Base-by-base conservation (phyloP, 768 basidiomycete genomes). In the Lentinula detonsa region DNA sequence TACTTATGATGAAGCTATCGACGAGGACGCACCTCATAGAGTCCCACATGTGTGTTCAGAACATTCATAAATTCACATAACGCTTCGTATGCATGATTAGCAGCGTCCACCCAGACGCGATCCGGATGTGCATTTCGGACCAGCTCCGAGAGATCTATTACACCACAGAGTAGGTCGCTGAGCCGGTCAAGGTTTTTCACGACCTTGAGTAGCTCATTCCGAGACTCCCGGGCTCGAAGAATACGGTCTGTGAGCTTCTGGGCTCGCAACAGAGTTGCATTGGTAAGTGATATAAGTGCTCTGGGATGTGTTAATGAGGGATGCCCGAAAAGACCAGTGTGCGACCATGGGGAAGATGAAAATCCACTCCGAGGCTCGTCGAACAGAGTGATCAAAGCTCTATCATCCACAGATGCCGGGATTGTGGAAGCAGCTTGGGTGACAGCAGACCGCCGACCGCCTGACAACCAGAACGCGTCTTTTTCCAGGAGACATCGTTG, bases 1-100 rank as follows among this genome's bases (percentile, higher is more conserved):
- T 56, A 35, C 62, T 48, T 59, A 65, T 42, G 67, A 60, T 42
- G 28, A 57, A 61, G 49, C 60, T 59, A 61, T 49, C 46, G 48
- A 61, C 55, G 23, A 33, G 46, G 60, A 78, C 90, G 74, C 72
- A 91, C 95, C 76, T 93, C 82, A 64, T 95, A 95, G 50, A 99
- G 78, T 42, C 90, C 93, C 37, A 89, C 86, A 76, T 98, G 82
- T 35, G 95, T 98, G 73, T 99, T 99, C 62, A 98, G 78, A 50
- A 92, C 86, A 72, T 98, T 98, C 95, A 99, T 98, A 72, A 91
- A 95, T 75, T 95, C 91, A 76, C 94, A 98, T 63, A 98, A 78
- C 63, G 83, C 85, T 73, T 94, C 95, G 72, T 98, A 98, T 46
- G 91, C 90, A 63, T 82, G 79, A 69, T 97, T 92, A 49, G 92